phyloP scores from a whole-genome alignment of 2,329 filamentous ascomycete species.

The Diplocarpon rosae region DNA sequence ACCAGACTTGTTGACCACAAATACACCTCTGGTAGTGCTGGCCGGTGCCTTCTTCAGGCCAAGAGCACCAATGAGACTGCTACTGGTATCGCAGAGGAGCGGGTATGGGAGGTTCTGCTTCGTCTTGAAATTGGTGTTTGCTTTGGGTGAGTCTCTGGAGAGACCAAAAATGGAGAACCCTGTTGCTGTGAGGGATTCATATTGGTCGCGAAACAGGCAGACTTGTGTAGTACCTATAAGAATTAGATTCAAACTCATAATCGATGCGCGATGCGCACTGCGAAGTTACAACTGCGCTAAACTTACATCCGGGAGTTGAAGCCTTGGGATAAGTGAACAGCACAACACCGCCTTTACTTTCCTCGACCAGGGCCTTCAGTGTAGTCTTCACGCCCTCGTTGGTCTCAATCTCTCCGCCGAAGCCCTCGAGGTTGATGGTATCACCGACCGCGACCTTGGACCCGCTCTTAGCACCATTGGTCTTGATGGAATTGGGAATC shows the following conservation, averaged over 20 bases:
- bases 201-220: slow-evolving; percentile 84
- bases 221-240: slow-evolving; percentile 79
- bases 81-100: slow-evolving; percentile 71
- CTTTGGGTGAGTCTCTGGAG: slow-evolving; percentile 75
- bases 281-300: not conserved
- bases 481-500: slow-evolving; percentile 23
- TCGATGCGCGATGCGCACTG: not conserved
- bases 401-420: slow-evolving; percentile 67
- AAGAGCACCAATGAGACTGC: slow-evolving; percentile 69
- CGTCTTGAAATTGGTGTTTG: slow-evolving; percentile 84
- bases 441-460: slow-evolving; percentile 40
- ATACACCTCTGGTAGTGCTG: slow-evolving; percentile 77
- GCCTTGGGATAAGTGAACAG: slow-evolving; percentile 95
- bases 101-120: slow-evolving; percentile 86
- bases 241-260: not conserved
- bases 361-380: slow-evolving; percentile 67
- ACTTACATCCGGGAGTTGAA: slow-evolving; percentile 86
- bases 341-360: slow-evolving; percentile 77
- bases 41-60: slow-evolving; percentile 79
- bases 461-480: slow-evolving; percentile 15
- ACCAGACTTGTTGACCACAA: slow-evolving; percentile 72
- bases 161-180: slow-evolving; percentile 86
- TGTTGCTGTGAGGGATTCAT: slow-evolving; percentile 61
- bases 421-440: slow-evolving; percentile 44
- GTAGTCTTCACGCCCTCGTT: slow-evolving; percentile 74